Base-by-base conservation (phyloP, 345 rosid species). In the Psidium guajava region DNA sequence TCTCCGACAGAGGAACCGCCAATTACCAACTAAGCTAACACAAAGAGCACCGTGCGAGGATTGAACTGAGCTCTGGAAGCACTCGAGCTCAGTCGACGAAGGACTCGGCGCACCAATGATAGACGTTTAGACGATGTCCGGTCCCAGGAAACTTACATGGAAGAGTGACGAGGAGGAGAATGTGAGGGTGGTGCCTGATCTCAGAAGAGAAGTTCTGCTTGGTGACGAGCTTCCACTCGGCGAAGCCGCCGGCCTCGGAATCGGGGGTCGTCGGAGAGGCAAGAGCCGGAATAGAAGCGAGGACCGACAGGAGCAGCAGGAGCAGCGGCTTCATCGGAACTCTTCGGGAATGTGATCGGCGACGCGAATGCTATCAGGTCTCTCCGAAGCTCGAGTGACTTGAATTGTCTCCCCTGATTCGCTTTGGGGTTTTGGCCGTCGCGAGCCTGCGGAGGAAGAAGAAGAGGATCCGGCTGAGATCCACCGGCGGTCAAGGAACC, bases 161-260 rank as follows among this genome's bases (percentile, higher is more conserved):
- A 86, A 92, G 86, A 59, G 98, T 91, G 90, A 93, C 91, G 36
- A 97, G 22, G 81, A 95, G 94, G 90, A 97, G 95, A 86, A 92
- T 87, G 91, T 94, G 93, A 83, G 95, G 90, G 54, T 97, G 92
- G 87, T 90, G 90, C 80, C 92, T 93, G 91, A 94, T 95, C 96
- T 93, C 95, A 83, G 99, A 91, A 83, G 98, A 95, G 91, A 93
- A 93, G 88, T 95, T 95, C 52, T 89, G 94, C 69, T 93, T 92
- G 74, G 94, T 91, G 75, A 97, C 93, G 73, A 90, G 90, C 87
- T 88, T 91, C 98, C 99, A 95, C 75, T 88, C 87, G 36, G 53
- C 54, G 58, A 27, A 82, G 40, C 52, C 85, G 54, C 44, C 51
- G 20, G 82, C 52, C 3, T 36, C 80, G 80, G 47, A 9, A 69